Conservation (phyloP, 1,139 yeast species). For the Blastobotrys niveus region DNA sequence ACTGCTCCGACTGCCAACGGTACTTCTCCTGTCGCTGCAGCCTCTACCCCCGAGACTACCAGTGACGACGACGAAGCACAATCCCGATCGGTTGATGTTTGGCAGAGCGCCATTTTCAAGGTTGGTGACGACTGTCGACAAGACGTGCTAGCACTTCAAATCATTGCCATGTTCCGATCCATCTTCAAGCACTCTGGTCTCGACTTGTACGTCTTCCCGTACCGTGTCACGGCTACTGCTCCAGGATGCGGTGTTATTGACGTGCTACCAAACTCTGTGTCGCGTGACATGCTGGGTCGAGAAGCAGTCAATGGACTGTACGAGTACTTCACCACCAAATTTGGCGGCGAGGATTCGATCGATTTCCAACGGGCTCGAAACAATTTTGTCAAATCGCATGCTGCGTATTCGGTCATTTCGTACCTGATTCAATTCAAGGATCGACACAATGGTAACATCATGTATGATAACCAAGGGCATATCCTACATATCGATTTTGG, state of each 20-base stretch:
- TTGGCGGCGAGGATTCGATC: slow-evolving; percentile 87
- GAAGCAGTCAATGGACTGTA: slow-evolving; percentile 97
- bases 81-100: slow-evolving; percentile 31
- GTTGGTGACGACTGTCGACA: slow-evolving; percentile 99
- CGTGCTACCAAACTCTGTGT: slow-evolving; percentile 88
- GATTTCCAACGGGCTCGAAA: slow-evolving; percentile 88
- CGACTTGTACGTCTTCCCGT: slow-evolving; percentile 86
- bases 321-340: slow-evolving; percentile 86
- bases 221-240: slow-evolving; percentile 96
- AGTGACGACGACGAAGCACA: neutral
- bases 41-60: too few relatives aligned
- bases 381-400: slow-evolving; percentile 87
- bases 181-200: slow-evolving; percentile 86
- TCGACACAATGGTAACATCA: slow-evolving; percentile 96
- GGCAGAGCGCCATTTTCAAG: slow-evolving; percentile 97
- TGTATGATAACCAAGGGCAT: slow-evolving; percentile 96
- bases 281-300: slow-evolving; percentile 97
- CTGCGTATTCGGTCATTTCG: slow-evolving; percentile 93
- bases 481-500: slow-evolving; percentile 96
- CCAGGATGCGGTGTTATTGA: slow-evolving; percentile 99
- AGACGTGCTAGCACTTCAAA: slow-evolving; percentile 88
- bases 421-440: slow-evolving; percentile 92
- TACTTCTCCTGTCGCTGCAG: too few relatives aligned
- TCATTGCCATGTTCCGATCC: slow-evolving; percentile 84
- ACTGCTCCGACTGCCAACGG: too few relatives aligned